Percentiles rank a stretch among this genome's conserved stretches.
phyloP scores from a whole-genome alignment of 73 alveolate genomes.

The Paramecium primaurelia region DNA sequence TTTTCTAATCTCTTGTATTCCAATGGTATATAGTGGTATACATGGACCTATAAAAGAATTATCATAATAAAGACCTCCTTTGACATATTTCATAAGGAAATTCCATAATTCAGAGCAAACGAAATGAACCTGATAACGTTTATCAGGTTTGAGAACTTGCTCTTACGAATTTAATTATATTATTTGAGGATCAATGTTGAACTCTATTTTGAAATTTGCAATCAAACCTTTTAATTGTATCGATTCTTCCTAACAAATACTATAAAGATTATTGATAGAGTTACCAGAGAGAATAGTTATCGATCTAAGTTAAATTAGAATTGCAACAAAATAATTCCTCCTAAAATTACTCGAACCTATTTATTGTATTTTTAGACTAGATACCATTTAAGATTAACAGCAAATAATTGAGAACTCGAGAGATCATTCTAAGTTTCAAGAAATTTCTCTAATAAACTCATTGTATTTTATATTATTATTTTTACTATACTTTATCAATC shows the following conservation, averaged over 20 bases:
- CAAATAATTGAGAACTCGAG: not conserved
- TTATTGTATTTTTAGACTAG: not conserved
- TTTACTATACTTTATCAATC: constrained; percentile 64
- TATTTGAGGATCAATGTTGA: not conserved
- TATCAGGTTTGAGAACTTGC: not conserved
- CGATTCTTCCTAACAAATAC: not conserved
- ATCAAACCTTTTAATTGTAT: not conserved
- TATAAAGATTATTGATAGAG: not conserved
- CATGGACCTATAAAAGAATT: not conserved
- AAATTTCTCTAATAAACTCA: not conserved
- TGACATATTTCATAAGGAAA: not conserved
- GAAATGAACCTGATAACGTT: not conserved
- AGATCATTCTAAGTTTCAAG: not conserved
- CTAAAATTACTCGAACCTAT: not conserved
- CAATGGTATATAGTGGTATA: not conserved
- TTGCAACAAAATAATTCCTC: not conserved
- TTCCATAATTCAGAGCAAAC: not conserved
- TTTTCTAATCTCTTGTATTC: not conserved
- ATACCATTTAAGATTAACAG: not conserved
- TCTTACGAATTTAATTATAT: not conserved
- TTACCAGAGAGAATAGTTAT: not conserved
- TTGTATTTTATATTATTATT: not conserved
- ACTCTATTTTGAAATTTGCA: not conserved
- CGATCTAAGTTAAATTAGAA: not conserved
- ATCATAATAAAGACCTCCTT: not conserved